Base-by-base conservation (phyloP, 1,284 basidiomycete species). In the Ceratobasidium sp. region DNA sequence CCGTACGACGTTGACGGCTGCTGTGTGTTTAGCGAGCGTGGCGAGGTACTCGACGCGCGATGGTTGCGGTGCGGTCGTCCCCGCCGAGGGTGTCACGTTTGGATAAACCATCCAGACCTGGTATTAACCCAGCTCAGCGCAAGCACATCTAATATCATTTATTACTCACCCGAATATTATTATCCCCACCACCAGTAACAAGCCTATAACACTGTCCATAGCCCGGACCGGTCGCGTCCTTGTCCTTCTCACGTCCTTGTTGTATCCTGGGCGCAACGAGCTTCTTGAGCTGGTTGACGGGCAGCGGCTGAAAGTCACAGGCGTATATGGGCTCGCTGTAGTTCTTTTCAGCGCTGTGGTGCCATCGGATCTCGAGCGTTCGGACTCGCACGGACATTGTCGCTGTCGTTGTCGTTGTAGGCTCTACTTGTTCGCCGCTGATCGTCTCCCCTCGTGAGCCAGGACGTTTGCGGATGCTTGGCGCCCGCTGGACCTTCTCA, bases 131-230 rank as follows among this genome's bases (percentile, higher is more conserved):
- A 26, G 56, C 49, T 51, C n/a, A 56, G 61, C 44, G 55, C 61
- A 6, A 23, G 20, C 28, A 12, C 33, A 42, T 28, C 63, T 46
- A 46, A 46, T n/a, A 18, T 3, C 10, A 75, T 26, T 70, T 78
- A 26, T 5, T 80, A 90, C 95, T 85, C 83, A 98, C 97, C 84
- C 97, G 89, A 83, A 99, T 96, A 87, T 97, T 95, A 84, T 97
- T 98, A 85, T 99, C 97, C 83, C 97, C 97, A 64, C 97, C 97
- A 12, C 94, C 97, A 0, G 98, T 99, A 0, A 97, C 97, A 98
- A 99, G 66, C 71, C 92, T 89, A 84, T 94, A 92, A 12, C 87
- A 86, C 23, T 90, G 88, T 81, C 86, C 89, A 73, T 69, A 70
- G 10, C 68, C 67, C 20, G 42, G 75, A 9, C 40, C 64, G 7